These are phyloP conservation scores for Litsea cubeba DNA, from an alignment of 164 flowering plant genomes.

Conservation along the genomic window DNA sequence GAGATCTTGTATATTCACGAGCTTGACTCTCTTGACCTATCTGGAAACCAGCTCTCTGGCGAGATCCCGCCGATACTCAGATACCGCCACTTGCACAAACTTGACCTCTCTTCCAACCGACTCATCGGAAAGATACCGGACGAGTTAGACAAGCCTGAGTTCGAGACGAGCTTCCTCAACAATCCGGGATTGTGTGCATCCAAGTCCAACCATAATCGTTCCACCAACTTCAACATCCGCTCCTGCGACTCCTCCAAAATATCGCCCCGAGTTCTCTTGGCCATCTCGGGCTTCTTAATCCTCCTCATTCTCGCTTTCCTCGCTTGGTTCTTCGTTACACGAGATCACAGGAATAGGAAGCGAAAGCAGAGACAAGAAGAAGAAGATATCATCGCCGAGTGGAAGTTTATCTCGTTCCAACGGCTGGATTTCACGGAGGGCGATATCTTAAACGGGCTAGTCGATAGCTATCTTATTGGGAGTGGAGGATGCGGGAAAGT, in stretches of 20 bases:
- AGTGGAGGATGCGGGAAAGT: constrained; percentile 84
- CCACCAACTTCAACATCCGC: too few relatives aligned
- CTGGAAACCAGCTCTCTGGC: constrained; percentile 61
- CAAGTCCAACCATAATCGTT: not conserved
- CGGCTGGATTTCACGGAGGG: constrained; percentile 52
- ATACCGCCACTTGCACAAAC: constrained; percentile 25
- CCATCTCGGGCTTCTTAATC: not conserved
- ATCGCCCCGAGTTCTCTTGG: constrained; percentile 28
- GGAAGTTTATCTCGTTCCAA: constrained; percentile 79
- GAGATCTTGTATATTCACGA: constrained; percentile 32
- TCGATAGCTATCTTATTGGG: constrained; percentile 57
- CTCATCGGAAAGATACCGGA: constrained; percentile 60
- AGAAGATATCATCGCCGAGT: constrained; percentile 27
- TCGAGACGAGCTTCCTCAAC: constrained; percentile 55
- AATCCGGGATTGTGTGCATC: constrained; percentile 54
- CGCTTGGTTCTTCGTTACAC: constrained; percentile 14
- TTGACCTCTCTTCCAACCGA: constrained; percentile 66
- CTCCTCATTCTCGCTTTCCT: constrained; percentile 12
- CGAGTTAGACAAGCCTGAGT: constrained; percentile 41
- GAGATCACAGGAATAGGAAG: too few relatives aligned
- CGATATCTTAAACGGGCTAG: constrained; percentile 44
- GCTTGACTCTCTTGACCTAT: constrained; percentile 45
- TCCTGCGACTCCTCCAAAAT: constrained; percentile 9
- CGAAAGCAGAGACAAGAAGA: not conserved
- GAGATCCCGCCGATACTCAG: constrained; percentile 55